Conservation (phyloP, 805 yeast genomes). For the Kluyveromyces lactis region DNA sequence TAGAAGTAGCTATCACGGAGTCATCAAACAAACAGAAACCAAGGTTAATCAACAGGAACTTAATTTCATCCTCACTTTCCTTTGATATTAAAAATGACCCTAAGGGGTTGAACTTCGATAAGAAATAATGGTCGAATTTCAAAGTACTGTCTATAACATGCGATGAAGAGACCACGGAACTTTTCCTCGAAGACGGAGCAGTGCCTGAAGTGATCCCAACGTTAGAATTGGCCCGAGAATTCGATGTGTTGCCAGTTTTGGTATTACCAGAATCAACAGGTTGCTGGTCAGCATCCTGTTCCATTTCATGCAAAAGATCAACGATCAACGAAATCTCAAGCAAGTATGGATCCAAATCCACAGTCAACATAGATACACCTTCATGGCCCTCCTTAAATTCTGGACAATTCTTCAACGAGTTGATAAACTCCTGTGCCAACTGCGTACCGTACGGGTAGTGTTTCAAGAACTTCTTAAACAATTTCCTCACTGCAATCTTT, state of each 20-base stretch:
- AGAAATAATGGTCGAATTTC: conserved; percentile 32
- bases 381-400: conserved; percentile 28
- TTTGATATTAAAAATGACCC: conserved; percentile 34
- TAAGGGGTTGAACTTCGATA: conserved; percentile 28
- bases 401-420: conserved; percentile 10
- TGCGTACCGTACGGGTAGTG: conserved; percentile 16
- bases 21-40: conserved; percentile 24
- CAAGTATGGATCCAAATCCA: conserved; percentile 43
- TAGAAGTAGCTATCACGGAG: conserved; percentile 19
- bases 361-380: conserved; percentile 38
- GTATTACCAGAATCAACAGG: background rate
- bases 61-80: conserved; percentile 37
- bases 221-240: background rate
- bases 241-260: too few species aligned
- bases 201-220: background rate
- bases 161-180: background rate
- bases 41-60: conserved; percentile 30
- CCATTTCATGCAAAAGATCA: conserved; percentile 29
- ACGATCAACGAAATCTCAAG: conserved; percentile 37
- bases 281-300: conserved; percentile 1
- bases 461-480: conserved; percentile 42
- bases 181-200: background rate
- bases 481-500: conserved; percentile 51
- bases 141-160: conserved; percentile 8
- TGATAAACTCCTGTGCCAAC: conserved; percentile 11